Evolutionary conservation across 768 basidiomycete species (phyloP), one percentile per base, ranked within the genome.

Genomic region (Pleurotus citrinopileatus): DNA sequence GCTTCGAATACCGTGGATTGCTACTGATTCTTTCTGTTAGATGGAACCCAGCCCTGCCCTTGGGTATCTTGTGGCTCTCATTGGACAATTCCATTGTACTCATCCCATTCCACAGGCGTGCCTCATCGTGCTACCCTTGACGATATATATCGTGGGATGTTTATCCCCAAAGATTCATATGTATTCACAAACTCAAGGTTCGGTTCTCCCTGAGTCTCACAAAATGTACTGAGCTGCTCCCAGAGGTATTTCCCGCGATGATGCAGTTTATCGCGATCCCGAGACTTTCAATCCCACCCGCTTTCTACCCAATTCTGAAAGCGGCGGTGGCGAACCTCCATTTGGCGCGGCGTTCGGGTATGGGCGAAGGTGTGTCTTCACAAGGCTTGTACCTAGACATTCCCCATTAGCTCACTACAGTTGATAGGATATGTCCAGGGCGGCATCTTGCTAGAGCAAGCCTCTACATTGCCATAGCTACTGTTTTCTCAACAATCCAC

Each of bases 321-420:
- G 53, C n/a, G 60, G 65, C 13, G 57, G 63, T 38, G 65, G 73
- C 25, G 68, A 70, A 15, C 75, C 81, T 62, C 78, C 80, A 23
- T 67, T 72, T 26, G 73, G 74, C 27, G 61, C 79, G 27, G 71
- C 80, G n/a, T 84, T 83, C 59, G 82, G 81, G 3, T 84, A 83
- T 65, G 82, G 82, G 23, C 70, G 82, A 54, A 68, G 79, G 78
- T 79, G 53, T 64, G n/a, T 10, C 51, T 26, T 26, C 43, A 42
- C 32, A 54, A 9, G 9, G 1, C 2, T 20, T 19, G 55, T 52
- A 27, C 42, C 42, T 50, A 38, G 34, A 13, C 32, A 17, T 46
- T 47, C 28, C 36, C 1, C 2, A 7, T 38, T 53, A 22, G 13
- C 29, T n/a, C n/a, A n/a, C n/a, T n/a, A n/a, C n/a, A n/a, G n/a